Evolutionary conservation across 164 flowering plant genomes (phyloP), one percentile per base, ranked within the genome.

Genomic region (Sedum album): DNA sequence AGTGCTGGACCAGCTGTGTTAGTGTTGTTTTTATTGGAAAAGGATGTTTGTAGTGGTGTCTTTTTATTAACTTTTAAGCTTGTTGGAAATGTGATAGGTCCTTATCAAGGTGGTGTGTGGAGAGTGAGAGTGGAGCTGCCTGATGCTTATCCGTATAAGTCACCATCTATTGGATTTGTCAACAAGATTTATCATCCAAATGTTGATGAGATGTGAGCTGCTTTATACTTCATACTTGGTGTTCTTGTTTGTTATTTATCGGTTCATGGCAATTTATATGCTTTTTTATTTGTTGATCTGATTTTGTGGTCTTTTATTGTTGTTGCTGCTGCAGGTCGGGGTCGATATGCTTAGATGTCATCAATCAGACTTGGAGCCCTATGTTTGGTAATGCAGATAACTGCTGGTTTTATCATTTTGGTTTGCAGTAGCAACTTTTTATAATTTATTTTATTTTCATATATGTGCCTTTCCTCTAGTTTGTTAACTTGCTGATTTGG

Each of bases 321-420:
- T n/a, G n/a, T n/a, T n/a, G n/a, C n/a, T n/a, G n/a, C n/a, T n/a
- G n/a, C n/a, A 93, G 98, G 92, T 93, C 98, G 33, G 98, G 98
- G 33, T 93, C 98, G 35, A 96, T 93, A 68, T 93, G 98, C 72
- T 81, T 93, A 71, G 98, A 93, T 81, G 98, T 93, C 55, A 89
- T 93, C 77, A 93, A 90, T 74, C 97, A 93, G 78, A 87, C 96
- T 2, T 93, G 98, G 98, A 93, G 97, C 77, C 98, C 98, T 38
- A 93, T 93, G 97, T 93, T 93, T 71, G 98, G 98, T 93, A 84
- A 77, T 11, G 33, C 30, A 35, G 20, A 4, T 41, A 28, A 28
- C 35, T 25, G 35, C 20, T 18, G 11, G 8, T 42, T 28, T 55
- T 13, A 26, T 57, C 20, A 28, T 57, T 30, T 2, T 17, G 28